Percentiles rank a stretch among this genome's conserved stretches.
These are phyloP conservation scores for Circinella minor DNA, from an alignment of 371 early-diverging fungal genomes.

Conservation along the genomic window DNA sequence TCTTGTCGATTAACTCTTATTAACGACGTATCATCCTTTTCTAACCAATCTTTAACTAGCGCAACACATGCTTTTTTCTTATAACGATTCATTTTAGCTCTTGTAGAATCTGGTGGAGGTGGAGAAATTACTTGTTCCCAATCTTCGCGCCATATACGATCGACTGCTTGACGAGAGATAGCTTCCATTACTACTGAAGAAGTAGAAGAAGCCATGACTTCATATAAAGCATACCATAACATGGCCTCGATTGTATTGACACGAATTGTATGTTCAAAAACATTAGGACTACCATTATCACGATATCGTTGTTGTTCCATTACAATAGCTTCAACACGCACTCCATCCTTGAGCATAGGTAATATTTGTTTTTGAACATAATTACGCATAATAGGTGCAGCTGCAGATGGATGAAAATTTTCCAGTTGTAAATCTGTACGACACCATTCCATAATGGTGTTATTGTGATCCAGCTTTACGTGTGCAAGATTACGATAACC, in stretches of 20 bases:
- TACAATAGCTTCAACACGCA: conserved; percentile 30
- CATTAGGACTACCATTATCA: conserved; percentile 29
- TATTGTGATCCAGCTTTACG: conserved; percentile 47
- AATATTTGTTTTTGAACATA: conserved; percentile 24
- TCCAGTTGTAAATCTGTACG: conserved; percentile 44
- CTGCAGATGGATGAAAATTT: conserved; percentile 38
- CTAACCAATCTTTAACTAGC: conserved; percentile 49
- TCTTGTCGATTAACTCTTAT: conserved; percentile 24
- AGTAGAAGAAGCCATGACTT: conserved; percentile 5
- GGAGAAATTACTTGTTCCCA: conserved; percentile 10
- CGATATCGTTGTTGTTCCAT: conserved; percentile 61
- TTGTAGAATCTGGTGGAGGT: neutral
- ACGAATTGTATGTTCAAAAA: conserved; percentile 52
- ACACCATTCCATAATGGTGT: conserved; percentile 43
- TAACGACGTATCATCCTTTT: neutral
- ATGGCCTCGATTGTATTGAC: conserved; percentile 62
- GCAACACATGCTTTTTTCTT: conserved; percentile 37
- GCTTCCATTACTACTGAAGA: conserved; percentile 16
- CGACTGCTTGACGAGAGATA: conserved; percentile 26
- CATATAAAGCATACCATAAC: conserved; percentile 45
- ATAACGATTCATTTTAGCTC: conserved; percentile 1
- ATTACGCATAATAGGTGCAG: conserved; percentile 31
- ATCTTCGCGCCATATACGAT: conserved; percentile 25
- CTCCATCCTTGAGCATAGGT: conserved; percentile 14
- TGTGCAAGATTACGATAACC: conserved; percentile 76